Evolutionary conservation across 2,329 filamentous ascomycete species (phyloP).

Genomic region (Xylariaceae sp.): DNA sequence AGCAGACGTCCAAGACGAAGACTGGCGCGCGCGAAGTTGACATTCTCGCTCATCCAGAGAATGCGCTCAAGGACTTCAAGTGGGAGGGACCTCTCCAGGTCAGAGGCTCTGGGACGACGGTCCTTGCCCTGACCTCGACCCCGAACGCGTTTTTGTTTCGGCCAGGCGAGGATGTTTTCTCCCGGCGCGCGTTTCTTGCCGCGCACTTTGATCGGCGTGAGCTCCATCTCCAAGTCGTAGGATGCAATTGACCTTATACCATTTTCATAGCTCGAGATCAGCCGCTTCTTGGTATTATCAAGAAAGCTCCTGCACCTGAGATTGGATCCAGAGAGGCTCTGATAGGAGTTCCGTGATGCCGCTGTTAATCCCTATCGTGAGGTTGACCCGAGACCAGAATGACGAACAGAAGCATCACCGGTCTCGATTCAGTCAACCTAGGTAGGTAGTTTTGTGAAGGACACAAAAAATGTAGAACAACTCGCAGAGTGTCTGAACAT

Average conservation of each 20-base stretch:
- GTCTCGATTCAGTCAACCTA: not conserved
- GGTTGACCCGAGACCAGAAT: not conserved
- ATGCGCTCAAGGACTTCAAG: slow-evolving; percentile 51
- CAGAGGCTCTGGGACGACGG: slow-evolving; percentile 19
- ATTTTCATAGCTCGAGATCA: not conserved
- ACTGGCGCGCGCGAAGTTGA: slow-evolving; percentile 43
- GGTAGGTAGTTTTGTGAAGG: not conserved
- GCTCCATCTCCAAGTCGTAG: slow-evolving; percentile 34
- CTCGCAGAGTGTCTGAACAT: no score
- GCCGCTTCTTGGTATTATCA: not conserved
- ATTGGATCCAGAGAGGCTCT: not conserved
- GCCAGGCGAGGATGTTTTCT: slow-evolving; percentile 9
- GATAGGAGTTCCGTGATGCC: no score
- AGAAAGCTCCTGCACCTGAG: not conserved
- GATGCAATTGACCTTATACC: not conserved
- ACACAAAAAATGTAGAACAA: not conserved
- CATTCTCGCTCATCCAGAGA: slow-evolving; percentile 45
- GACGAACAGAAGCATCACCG: not conserved
- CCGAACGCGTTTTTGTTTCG: slow-evolving; percentile 9
- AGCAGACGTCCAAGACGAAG: slow-evolving; percentile 43
- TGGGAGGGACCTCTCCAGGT: slow-evolving; percentile 39
- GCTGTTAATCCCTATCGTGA: no score
- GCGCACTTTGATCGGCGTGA: slow-evolving; percentile 46
- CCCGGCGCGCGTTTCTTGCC: slow-evolving; percentile 39
- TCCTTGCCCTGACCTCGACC: slow-evolving; percentile 8